Base-by-base conservation (phyloP, 164 flowering plant genomes). In the Pachysandra terminalis region DNA sequence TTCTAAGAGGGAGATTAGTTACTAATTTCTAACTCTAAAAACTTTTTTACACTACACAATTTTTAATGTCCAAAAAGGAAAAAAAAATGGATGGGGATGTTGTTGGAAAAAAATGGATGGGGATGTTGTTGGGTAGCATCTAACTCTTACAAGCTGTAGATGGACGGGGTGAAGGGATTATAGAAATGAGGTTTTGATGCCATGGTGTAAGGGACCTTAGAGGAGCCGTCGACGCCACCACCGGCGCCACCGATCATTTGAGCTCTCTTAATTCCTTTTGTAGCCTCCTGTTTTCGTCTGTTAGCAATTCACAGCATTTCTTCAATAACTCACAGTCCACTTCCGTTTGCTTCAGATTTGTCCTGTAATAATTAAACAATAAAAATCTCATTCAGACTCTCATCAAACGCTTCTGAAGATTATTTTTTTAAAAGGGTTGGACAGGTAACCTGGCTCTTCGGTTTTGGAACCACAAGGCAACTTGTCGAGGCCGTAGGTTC, bases 401-500 rank as follows among this genome's bases (percentile, higher is more conserved):
- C 2, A 24, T 10, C 22, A n/a, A 48, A 14, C 48, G 19, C 49
- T 49, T 48, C 14, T 13, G 23, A 23, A 37, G 10, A 2, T 53
- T 27, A 35, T 35, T 6, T 45, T 64, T 48, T 7, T 35, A 28
- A 48, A 59, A 49, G 3, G 7, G 4, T 5, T 9, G 9, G n/a
- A 63, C 8, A 40, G 32, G 1, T 45, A 45, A 90, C 96, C 96
- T 90, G 61, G 96, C 96, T 79, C 96, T 77, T 51, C 96, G 75
- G 65, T 90, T 90, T 62, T 90, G 96, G 71, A 90, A 90, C 96
- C 96, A 90, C 0, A 90, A 93, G 79, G 88, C 96, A 28, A 90
- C 91, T 73, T 90, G 96, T 19, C 96, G 75, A 1, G 96, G 90
- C 71, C 90, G 78, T 12, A 90, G 82, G 66, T 80, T 90, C 70